Percentiles rank a stretch among this genome's conserved stretches.
These are phyloP conservation scores for Ceriops tagal DNA, from an alignment of 345 rosid genomes.

Conservation along the genomic window DNA sequence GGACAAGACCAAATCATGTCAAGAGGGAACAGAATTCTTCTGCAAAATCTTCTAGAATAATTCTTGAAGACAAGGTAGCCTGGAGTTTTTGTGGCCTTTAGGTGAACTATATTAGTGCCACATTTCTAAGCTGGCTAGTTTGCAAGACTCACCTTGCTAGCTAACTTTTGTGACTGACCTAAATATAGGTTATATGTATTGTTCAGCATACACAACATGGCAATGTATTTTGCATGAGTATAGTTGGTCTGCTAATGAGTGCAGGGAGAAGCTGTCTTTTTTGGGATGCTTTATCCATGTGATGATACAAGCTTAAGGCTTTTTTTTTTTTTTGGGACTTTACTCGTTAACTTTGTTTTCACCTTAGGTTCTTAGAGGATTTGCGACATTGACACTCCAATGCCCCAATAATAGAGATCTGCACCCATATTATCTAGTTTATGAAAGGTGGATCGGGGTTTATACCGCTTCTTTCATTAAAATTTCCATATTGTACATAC, in stretches of 20 bases:
- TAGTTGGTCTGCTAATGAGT: neutral
- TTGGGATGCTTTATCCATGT: neutral
- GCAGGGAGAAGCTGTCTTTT: neutral
- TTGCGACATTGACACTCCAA: no score
- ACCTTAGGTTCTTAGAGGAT: no score
- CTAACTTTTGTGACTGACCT: no score
- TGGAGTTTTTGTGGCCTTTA: neutral
- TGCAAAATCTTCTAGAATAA: neutral
- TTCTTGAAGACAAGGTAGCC: neutral
- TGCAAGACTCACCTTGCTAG: neutral
- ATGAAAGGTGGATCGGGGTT: neutral
- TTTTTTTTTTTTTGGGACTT: neutral
- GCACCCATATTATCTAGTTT: neutral
- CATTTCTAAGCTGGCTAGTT: neutral
- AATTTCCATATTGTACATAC: neutral
- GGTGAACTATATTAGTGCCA: neutral
- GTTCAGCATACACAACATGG: no score
- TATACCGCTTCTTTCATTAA: neutral
- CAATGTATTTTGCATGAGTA: no score
- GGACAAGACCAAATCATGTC: neutral
- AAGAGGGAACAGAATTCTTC: neutral
- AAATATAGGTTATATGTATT: no score
- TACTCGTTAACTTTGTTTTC: no score
- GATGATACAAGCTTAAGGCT: neutral
- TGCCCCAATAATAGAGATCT: neutral